Percentiles rank a stretch among this genome's conserved stretches.
phyloP scores from a whole-genome alignment of 148 eudicot genomes.

The Gaultheria prostrata region DNA sequence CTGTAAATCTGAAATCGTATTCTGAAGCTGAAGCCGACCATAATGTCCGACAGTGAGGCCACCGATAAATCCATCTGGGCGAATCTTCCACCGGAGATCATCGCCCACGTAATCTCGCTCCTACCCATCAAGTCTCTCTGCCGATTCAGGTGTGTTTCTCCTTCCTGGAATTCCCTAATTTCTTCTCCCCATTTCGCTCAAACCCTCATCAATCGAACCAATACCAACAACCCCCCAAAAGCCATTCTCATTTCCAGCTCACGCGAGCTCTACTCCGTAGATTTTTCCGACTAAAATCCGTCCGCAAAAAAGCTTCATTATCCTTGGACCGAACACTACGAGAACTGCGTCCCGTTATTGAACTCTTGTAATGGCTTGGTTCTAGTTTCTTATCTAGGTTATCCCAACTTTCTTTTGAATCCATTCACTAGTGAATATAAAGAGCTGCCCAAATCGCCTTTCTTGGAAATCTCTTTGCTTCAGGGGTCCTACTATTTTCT shows the following conservation, averaged over 20 bases:
- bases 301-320: background rate
- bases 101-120: background rate
- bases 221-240: background rate
- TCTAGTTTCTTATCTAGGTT: background rate
- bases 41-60: no score
- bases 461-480: no score
- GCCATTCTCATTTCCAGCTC: background rate
- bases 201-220: background rate
- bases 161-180: background rate
- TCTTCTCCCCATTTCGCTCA: background rate
- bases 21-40: background rate
- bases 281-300: background rate
- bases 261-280: background rate
- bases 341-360: background rate
- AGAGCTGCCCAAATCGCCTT: no score
- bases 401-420: no score
- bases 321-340: background rate
- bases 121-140: background rate
- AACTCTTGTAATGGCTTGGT: background rate
- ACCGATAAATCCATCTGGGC: background rate
- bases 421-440: no score
- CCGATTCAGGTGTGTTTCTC: background rate
- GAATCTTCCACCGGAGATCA: background rate
- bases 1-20: background rate
- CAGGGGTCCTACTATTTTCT: no score